Base-by-base conservation (phyloP, 2,329 filamentous ascomycete species). In the Celoporthe dispersa region DNA sequence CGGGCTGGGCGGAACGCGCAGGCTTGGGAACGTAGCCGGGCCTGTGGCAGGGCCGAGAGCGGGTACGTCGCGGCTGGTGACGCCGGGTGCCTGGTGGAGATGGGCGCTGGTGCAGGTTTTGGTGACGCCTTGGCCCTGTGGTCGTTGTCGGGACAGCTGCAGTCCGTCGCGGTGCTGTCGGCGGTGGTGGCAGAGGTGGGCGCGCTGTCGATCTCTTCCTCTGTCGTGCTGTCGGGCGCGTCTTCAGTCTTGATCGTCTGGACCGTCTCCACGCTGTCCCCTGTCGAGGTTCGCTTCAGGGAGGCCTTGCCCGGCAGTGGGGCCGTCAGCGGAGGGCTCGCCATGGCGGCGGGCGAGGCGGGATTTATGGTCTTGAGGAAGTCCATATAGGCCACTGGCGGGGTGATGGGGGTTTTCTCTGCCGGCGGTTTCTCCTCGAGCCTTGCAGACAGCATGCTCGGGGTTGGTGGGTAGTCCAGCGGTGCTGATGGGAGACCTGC, bases 381-480 rank as follows among this genome's bases (percentile, higher is more conserved):
- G 77, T 98, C 94, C 74, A 93, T 91, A 79, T 98, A 98, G 70
- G 95, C 94, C 31, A 88, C 85, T 3, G 95, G 95, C 66, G 95
- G 95, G 66, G 92, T 97, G 79, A 98, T 97, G 64, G 94, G 94
- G 5, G 94, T 98, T 82, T 90, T 91, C 70, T 89, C 81, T 16
- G 62, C 41, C 60, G 85, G 7, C 37, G 37, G 81, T 70, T 90
- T 87, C 69, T 91, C 85, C 75, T 92, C 87, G 68, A 83, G 83
- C 80, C 94, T 95, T 12, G 68, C 70, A 11, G 70, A 72, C 48
- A 72, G 19, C 70, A 72, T 72, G 66, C 70, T 72, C 19, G 70
- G 70, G 9, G 70, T 72, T 25, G 70, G 70, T 16, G 70, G 70
- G 35, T 70, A 72, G 35, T 72, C 70, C 12, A 72, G 39, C 7